A percentile compares a stretch with the other conserved stretches of the same genome.
These are phyloP conservation scores for Penicillium odoratum DNA, from an alignment of 495 filamentous ascomycete species.

Conservation along the genomic window DNA sequence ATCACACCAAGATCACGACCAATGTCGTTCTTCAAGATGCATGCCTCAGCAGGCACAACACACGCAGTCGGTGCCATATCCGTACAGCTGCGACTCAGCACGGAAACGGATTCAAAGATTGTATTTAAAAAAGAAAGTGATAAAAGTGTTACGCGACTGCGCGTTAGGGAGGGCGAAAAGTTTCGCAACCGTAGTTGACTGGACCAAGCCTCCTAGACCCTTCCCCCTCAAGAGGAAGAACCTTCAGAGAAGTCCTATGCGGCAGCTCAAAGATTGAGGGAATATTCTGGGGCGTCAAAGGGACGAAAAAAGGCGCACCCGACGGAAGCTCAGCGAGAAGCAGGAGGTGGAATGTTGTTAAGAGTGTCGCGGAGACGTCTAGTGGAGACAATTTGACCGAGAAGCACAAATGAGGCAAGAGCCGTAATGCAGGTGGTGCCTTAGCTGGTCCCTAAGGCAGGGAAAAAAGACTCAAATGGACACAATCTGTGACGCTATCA, in stretches of 20 bases:
- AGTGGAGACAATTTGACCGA: conserved; percentile 76
- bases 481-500: conserved; percentile 7
- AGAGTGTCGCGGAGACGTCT: conserved; percentile 60
- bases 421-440: conserved; percentile 66
- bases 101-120: conserved; percentile 22
- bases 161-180: conserved; percentile 89
- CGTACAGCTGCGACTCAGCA: conserved; percentile 42
- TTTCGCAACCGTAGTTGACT: conserved; percentile 79
- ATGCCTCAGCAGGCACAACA: conserved; percentile 52
- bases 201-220: conserved; percentile 43
- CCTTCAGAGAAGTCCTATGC: conserved; percentile 94
- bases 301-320: conserved; percentile 52
- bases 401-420: conserved; percentile 63
- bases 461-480: not conserved
- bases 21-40: conserved; percentile 40
- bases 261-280: conserved; percentile 80
- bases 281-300: conserved; percentile 52
- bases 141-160: conserved; percentile 33
- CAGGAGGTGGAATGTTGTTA: conserved; percentile 72
- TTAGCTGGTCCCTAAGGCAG: conserved; percentile 70
- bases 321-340: conserved; percentile 59
- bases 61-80: conserved; percentile 76
- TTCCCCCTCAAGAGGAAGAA: conserved; percentile 82
- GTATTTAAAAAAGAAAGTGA: conserved; percentile 10
- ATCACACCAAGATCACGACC: conserved; percentile 25